Base-by-base conservation (phyloP, 2,329 filamentous ascomycete genomes). In the Apiospora sp. region DNA sequence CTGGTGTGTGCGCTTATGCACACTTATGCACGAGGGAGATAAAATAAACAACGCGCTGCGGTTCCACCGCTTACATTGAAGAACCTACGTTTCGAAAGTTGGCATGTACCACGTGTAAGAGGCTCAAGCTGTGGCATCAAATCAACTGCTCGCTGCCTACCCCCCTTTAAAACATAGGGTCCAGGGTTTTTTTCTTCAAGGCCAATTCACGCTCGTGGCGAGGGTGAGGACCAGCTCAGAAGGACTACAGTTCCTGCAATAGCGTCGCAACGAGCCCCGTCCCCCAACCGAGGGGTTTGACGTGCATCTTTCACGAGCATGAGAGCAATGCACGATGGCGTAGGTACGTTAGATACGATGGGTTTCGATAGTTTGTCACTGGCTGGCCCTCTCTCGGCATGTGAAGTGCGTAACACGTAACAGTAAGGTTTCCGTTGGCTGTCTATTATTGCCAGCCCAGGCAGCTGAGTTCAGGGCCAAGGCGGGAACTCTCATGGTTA, bases 301-400 rank as follows among this genome's bases (percentile, higher is more conserved):
- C 58, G 58, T 64, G 58, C 58, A 64, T 64, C 58, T 64, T 64
- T 64, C 58, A 64, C 58, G 19, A 64, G 34, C 58, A 41, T 64
- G 22, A 1, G 34, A 30, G 14, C 34, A 13, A 64, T 64, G 58
- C 58, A 64, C 58, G 58, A 64, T 64, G 58, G 58, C 58, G 58
- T 64, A 64, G 30, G 58, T 64, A 41, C 30, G 34, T 13, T 19
- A 41, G 58, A 64, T 24, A 64, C 58, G 30, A 64, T 41, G 12
- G n/a, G n/a, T 64, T 64, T 64, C 30, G 34, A 64, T 41, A 41
- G 16, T 41, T 19, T n/a, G 34, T 64, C 34, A 64, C 58, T 41
- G 58, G 19, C 7, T 49, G 46, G 46, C 46, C n/a, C 37, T 37
- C 37, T 37, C 19, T 41, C 34, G 58, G 22, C 54, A 61, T 61